phyloP scores from a whole-genome alignment of 345 rosid species.

The Citrus sp. region DNA sequence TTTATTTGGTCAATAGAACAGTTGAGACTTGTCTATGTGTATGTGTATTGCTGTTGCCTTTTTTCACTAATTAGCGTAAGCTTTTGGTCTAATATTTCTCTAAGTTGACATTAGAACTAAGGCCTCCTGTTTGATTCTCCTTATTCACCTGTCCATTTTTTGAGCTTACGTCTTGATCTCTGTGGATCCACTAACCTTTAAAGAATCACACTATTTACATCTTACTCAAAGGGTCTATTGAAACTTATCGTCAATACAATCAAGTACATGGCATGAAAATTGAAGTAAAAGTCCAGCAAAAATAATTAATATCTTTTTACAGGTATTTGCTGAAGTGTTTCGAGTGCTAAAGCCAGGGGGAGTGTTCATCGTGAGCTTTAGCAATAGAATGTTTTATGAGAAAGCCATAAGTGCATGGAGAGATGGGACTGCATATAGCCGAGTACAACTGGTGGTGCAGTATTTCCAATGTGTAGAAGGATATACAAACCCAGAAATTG shows the following conservation, averaged over 20 bases:
- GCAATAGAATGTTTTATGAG: conserved; percentile 89
- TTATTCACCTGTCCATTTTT: too few species aligned
- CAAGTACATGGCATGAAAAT: neutral
- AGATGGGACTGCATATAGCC: conserved; percentile 70
- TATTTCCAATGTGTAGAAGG: conserved; percentile 77
- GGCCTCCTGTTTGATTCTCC: too few species aligned
- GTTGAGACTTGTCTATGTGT: too few species aligned
- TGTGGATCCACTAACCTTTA: neutral
- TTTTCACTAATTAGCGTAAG: too few species aligned
- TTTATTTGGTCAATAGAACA: too few species aligned
- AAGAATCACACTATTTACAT: too few species aligned
- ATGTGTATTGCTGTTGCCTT: too few species aligned
- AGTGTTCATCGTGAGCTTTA: conserved; percentile 72
- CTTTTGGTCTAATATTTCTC: too few species aligned
- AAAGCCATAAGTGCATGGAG: conserved; percentile 82
- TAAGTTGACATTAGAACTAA: too few species aligned
- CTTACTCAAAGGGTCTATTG: neutral
- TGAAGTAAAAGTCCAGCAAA: neutral
- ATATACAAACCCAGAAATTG: conserved; percentile 63
- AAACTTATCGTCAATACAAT: neutral
- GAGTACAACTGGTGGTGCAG: conserved; percentile 68
- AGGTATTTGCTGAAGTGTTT: conserved; percentile 51
- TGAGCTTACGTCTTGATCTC: neutral
- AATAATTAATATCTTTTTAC: neutral
- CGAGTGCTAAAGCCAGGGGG: conserved; percentile 83